Evolutionary conservation across 2,329 filamentous ascomycete genomes (phyloP).

Genomic region (Graphilbum fragrans): DNA sequence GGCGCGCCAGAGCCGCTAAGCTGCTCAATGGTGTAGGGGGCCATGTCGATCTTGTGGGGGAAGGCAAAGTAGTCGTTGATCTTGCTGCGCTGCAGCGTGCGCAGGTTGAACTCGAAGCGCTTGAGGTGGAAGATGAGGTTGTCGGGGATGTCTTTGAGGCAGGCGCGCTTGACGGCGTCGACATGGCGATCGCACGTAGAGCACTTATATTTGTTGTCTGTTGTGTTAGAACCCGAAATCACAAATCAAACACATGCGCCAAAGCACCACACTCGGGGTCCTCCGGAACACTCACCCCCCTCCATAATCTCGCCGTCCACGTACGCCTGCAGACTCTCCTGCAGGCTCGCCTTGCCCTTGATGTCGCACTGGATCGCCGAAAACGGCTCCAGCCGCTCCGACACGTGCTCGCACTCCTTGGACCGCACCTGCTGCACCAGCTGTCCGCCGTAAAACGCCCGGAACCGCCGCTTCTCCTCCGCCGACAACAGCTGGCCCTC

Average conservation of each 20-base stretch:
- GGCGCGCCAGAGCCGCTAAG: conserved; percentile 45
- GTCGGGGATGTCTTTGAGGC: conserved; percentile 83
- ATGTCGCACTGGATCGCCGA: conserved; percentile 94
- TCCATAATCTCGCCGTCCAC: conserved; percentile 95
- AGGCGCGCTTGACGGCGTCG: conserved; percentile 84
- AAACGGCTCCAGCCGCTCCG: conserved; percentile 79
- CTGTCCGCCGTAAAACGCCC: conserved; percentile 81
- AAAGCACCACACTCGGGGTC: no score
- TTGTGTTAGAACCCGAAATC: not conserved
- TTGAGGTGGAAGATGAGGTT: conserved; percentile 94
- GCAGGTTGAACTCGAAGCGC: conserved; percentile 70
- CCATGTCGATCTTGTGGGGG: conserved; percentile 72
- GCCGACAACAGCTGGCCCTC: conserved; percentile 63
- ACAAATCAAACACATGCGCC: no score
- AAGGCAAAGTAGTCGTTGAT: conserved; percentile 95
- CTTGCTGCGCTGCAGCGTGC: conserved; percentile 70
- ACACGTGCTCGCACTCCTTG: conserved; percentile 88
- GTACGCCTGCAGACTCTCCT: conserved; percentile 88
- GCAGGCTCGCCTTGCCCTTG: conserved; percentile 72
- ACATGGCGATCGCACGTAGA: conserved; percentile 81
- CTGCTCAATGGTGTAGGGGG: conserved; percentile 78
- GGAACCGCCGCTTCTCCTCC: conserved; percentile 60
- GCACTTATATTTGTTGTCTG: conserved; percentile 96
- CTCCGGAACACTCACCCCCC: conserved; percentile 48
- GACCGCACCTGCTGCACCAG: conserved; percentile 92